A percentile compares a stretch with the other conserved stretches of the same genome.
These are phyloP conservation scores for Aristolochia californica DNA, from an alignment of 164 flowering plant genomes.

Conservation along the genomic window DNA sequence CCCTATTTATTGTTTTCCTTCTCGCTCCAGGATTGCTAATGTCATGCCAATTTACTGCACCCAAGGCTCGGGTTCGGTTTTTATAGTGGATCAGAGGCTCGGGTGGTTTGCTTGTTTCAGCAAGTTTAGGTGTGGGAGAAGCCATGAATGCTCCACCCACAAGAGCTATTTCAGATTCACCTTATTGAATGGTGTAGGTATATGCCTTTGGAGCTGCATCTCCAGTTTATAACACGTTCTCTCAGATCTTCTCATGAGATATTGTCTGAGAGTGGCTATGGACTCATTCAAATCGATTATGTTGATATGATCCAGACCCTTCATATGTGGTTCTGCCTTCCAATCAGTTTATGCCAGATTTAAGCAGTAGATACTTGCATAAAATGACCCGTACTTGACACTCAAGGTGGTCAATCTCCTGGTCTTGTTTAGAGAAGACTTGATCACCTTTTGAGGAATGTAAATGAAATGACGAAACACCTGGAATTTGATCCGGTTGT, in stretches of 20 bases:
- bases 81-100: not conserved
- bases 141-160: slow-evolving; percentile 13
- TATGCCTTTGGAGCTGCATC: not conserved
- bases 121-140: slow-evolving; percentile 6
- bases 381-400: too few species aligned
- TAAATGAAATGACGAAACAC: too few species aligned
- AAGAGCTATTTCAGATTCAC: slow-evolving; percentile 10
- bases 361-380: too few species aligned
- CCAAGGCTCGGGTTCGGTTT: not conserved
- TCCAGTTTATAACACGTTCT: too few species aligned
- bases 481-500: too few species aligned
- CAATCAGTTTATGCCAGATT: too few species aligned
- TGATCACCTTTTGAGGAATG: too few species aligned
- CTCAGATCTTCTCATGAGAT: not conserved
- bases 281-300: not conserved
- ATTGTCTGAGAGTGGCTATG: not conserved
- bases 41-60: not conserved
- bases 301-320: not conserved
- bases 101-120: slow-evolving; percentile 1
- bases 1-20: not conserved
- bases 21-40: not conserved
- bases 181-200: slow-evolving; percentile 11
- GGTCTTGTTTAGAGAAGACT: too few species aligned
- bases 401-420: too few species aligned
- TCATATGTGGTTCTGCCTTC: not conserved